Conservation (phyloP, 192 early-diverging fungal genomes). For the Pilaira anomala region DNA sequence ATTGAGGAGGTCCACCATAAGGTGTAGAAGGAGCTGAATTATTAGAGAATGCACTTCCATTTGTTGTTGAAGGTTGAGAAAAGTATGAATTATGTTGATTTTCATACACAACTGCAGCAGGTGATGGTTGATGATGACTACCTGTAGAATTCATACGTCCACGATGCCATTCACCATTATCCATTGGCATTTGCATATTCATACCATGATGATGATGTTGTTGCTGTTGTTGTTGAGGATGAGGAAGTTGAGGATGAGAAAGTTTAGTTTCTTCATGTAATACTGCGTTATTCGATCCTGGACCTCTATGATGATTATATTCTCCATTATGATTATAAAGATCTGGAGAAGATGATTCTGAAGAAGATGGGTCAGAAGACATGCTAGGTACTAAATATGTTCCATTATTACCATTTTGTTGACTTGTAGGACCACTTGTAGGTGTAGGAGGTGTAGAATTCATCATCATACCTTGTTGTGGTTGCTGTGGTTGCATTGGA, state of each 20-base stretch:
- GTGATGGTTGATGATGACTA: conserved; percentile 7
- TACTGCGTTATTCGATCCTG: neutral
- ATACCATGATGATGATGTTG: neutral
- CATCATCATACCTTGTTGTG: conserved; percentile 25
- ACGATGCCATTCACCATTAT: conserved; percentile 12
- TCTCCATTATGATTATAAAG: conserved; percentile 34
- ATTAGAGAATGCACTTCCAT: neutral
- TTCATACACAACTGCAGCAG: neutral
- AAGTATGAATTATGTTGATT: conserved; percentile 1
- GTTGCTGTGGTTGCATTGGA: neutral
- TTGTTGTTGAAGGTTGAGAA: conserved; percentile 1
- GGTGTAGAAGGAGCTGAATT: conserved; percentile 5
- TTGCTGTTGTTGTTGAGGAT: conserved; percentile 13
- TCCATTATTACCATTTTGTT: conserved; percentile 20
- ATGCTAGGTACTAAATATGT: conserved; percentile 42
- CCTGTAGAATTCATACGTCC: conserved; percentile 12
- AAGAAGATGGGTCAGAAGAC: conserved; percentile 28
- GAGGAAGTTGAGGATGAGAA: conserved; percentile 8
- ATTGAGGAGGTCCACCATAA: conserved; percentile 2
- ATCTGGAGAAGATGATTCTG: conserved; percentile 39
- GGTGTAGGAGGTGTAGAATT: conserved; percentile 24
- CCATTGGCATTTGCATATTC: conserved; percentile 18
- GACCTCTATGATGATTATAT: conserved; percentile 13
- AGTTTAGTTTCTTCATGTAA: conserved; percentile 18
- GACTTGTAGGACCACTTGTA: conserved; percentile 7